A percentile compares a stretch with the other conserved stretches of the same genome.
phyloP scores from a whole-genome alignment of 2,329 filamentous ascomycete genomes.

The Ramichloridium luteum region DNA sequence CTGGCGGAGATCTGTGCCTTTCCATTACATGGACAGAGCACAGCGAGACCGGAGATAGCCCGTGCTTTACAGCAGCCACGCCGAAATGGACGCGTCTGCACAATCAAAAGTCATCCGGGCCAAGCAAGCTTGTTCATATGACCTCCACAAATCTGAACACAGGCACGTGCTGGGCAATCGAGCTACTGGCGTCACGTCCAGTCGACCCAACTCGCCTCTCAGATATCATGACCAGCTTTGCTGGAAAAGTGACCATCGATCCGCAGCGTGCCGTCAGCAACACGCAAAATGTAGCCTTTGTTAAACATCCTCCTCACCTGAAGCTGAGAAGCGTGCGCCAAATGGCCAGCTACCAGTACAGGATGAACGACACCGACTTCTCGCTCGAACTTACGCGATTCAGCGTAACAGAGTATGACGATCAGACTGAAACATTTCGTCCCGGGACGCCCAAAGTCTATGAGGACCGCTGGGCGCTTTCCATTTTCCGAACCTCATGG shows the following conservation, averaged over 20 bases:
- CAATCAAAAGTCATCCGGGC: slow-evolving; percentile 11
- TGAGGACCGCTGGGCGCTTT: slow-evolving; percentile 21
- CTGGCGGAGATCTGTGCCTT: slow-evolving; percentile 16
- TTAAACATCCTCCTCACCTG: background rate
- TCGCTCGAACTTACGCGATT: slow-evolving; percentile 21
- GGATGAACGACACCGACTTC: slow-evolving; percentile 18
- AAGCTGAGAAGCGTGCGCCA: slow-evolving; percentile 15
- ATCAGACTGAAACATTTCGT: slow-evolving; percentile 4
- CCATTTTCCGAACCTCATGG: slow-evolving; percentile 21
- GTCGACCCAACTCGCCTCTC: slow-evolving; percentile 12
- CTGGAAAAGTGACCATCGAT: slow-evolving; percentile 12
- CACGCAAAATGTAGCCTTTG: background rate
- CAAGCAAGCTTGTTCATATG: slow-evolving; percentile 17
- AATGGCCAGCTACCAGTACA: slow-evolving; percentile 17
- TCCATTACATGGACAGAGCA: slow-evolving; percentile 16
- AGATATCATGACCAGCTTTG: slow-evolving; percentile 9
- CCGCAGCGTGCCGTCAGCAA: slow-evolving; percentile 2
- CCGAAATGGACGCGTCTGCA: slow-evolving; percentile 20
- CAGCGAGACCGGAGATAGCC: slow-evolving; percentile 1
- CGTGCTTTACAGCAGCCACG: slow-evolving; percentile 3
- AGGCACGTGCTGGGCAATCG: slow-evolving; percentile 23
- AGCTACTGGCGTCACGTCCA: slow-evolving; percentile 13
- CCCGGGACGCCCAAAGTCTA: slow-evolving; percentile 6
- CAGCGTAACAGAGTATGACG: slow-evolving; percentile 12
- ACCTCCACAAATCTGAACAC: slow-evolving; percentile 17